These are phyloP conservation scores for Guadua angustifolia DNA, from an alignment of 176 grass and related monocot species.

Conservation along the genomic window DNA sequence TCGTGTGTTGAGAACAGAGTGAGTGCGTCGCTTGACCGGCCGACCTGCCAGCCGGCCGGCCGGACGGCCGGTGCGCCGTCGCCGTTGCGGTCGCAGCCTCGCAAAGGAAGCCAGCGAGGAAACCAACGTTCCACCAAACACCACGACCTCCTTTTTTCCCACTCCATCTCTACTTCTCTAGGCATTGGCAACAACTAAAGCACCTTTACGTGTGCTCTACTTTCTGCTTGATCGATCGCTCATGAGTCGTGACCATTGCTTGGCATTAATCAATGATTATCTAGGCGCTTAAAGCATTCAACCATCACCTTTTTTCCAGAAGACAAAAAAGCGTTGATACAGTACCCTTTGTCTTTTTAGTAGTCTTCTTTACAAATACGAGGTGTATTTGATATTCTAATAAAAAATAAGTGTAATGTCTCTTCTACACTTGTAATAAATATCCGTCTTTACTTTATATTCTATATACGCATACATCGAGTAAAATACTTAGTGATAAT, in stretches of 20 bases:
- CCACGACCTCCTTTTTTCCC: background rate
- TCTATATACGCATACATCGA: too few relatives aligned
- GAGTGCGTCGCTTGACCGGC: too few relatives aligned
- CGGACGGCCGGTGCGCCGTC: conserved; percentile 49
- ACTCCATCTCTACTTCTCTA: background rate
- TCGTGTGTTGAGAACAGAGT: too few relatives aligned
- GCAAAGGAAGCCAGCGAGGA: conserved; percentile 8
- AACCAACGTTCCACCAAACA: conserved; percentile 44
- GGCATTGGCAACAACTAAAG: conserved; percentile 14
- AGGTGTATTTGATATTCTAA: too few relatives aligned
- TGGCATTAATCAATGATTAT: background rate
- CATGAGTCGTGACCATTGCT: background rate
- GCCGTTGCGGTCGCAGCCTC: conserved; percentile 41
- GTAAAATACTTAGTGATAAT: too few relatives aligned
- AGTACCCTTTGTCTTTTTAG: too few relatives aligned
- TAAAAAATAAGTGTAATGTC: too few relatives aligned
- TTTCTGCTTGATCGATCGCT: background rate
- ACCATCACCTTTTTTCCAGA: background rate
- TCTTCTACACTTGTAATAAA: too few relatives aligned
- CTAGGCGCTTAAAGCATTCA: background rate
- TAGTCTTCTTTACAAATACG: too few relatives aligned
- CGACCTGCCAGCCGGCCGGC: background rate
- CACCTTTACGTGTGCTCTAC: background rate
- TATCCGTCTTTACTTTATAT: too few relatives aligned
- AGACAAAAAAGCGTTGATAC: background rate